Conservation (phyloP, 2,329 filamentous ascomycete species). For the Alternaria panax region DNA sequence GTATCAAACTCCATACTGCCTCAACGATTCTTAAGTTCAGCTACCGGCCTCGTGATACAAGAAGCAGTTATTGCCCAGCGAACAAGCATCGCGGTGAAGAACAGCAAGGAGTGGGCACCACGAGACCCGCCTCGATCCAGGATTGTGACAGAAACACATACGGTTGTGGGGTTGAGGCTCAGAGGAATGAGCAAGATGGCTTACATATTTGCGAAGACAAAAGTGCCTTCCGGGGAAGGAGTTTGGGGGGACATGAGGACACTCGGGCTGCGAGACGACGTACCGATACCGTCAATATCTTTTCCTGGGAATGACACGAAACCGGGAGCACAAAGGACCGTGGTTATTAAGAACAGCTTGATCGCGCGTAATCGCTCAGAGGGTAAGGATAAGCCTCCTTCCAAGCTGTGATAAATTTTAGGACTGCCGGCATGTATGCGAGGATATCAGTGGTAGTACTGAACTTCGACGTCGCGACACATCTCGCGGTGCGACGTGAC, state of each 20-base stretch:
- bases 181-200: slow-evolving; percentile 36
- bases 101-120: not conserved
- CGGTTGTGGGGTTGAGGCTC: slow-evolving; percentile 35
- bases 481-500: not conserved
- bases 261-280: slow-evolving; percentile 29
- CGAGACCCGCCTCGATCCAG: not conserved
- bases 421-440: not conserved
- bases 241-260: slow-evolving; percentile 35
- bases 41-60: slow-evolving; percentile 26
- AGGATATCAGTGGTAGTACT: not conserved
- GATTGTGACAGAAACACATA: slow-evolving; percentile 29
- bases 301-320: slow-evolving; percentile 14
- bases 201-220: slow-evolving; percentile 30
- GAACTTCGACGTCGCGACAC: not conserved
- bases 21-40: slow-evolving; percentile 14
- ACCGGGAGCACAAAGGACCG: slow-evolving; percentile 19
- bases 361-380: slow-evolving; percentile 6
- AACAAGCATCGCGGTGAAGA: slow-evolving; percentile 29
- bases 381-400: not conserved
- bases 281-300: slow-evolving; percentile 29
- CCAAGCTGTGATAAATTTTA: not conserved
- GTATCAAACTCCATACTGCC: slow-evolving; percentile 26
- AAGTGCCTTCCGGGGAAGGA: not conserved
- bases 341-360: slow-evolving; percentile 34
- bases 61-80: slow-evolving; percentile 30